Conservation (phyloP, 768 basidiomycete species). For the Pisolithus albus region DNA sequence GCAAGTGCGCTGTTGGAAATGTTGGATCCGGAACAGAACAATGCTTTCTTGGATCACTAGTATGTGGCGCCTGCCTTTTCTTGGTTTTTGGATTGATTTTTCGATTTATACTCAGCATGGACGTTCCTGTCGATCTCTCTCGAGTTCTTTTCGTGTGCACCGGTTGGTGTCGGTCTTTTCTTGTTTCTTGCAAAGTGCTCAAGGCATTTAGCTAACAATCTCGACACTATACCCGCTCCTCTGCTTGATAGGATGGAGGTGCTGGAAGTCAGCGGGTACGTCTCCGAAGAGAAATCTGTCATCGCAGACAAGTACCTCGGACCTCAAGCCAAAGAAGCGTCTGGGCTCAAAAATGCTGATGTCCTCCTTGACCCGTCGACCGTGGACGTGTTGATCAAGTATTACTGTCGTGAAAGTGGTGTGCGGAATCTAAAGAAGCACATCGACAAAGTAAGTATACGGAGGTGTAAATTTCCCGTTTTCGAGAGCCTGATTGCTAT, state of each 20-base stretch:
- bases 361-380: constrained; percentile 70
- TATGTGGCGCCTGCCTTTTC: too few relatives aligned
- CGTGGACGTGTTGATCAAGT: constrained; percentile 87
- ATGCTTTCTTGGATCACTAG: constrained; percentile 93
- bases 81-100: too few relatives aligned
- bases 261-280: constrained; percentile 90
- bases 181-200: neutral
- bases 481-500: neutral
- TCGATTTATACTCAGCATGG: constrained; percentile 59
- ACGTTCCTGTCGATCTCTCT: constrained; percentile 93
- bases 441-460: constrained; percentile 82
- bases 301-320: constrained; percentile 86
- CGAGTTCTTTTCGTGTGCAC: constrained; percentile 98
- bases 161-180: constrained; percentile 26
- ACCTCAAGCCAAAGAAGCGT: constrained; percentile 89
- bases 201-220: constrained; percentile 58
- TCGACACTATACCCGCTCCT: constrained; percentile 91
- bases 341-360: constrained; percentile 80
- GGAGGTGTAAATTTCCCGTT: neutral
- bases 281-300: constrained; percentile 84
- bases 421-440: constrained; percentile 97
- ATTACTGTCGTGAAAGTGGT: constrained; percentile 96
- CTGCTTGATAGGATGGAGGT: constrained; percentile 96
- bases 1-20: constrained; percentile 87
- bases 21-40: constrained; percentile 94